Evolutionary conservation across 331 rosid genomes (phyloP).

Genomic region (Erythrophleum ivorense): DNA sequence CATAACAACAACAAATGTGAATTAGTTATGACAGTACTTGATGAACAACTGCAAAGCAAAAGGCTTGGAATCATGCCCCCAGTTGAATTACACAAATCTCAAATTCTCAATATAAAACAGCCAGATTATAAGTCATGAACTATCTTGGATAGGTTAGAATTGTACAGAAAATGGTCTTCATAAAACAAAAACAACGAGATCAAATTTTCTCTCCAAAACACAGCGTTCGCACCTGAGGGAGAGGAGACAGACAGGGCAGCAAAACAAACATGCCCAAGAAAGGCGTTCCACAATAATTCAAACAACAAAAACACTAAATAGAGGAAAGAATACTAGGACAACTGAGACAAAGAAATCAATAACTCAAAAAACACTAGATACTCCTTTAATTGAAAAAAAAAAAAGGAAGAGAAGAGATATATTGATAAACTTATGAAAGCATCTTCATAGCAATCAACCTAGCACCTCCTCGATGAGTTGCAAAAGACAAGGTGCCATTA

Average conservation of each 20-base stretch:
- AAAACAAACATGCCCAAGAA: constrained; percentile 9
- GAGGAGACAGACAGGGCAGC: neutral
- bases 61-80: constrained; percentile 25
- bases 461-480: constrained; percentile 20
- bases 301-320: neutral
- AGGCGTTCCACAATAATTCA: neutral
- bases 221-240: neutral
- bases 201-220: constrained; percentile 15
- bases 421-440: constrained; percentile 32
- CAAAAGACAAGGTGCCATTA: constrained; percentile 6
- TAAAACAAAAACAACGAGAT: constrained; percentile 17
- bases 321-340: constrained; percentile 9
- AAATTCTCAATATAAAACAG: constrained; percentile 21
- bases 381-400: neutral
- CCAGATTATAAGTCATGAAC: constrained; percentile 10
- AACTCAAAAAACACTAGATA: constrained; percentile 37
- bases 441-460: constrained; percentile 28
- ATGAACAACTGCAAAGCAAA: constrained; percentile 20
- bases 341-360: neutral
- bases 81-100: constrained; percentile 27
- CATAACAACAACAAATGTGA: neutral
- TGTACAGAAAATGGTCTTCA: neutral
- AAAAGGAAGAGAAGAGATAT: constrained; percentile 31
- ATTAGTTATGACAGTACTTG: neutral
- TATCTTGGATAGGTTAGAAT: neutral